Conservation (phyloP, 2,329 filamentous ascomycete genomes). For the Ascochyta clinopodiicola region DNA sequence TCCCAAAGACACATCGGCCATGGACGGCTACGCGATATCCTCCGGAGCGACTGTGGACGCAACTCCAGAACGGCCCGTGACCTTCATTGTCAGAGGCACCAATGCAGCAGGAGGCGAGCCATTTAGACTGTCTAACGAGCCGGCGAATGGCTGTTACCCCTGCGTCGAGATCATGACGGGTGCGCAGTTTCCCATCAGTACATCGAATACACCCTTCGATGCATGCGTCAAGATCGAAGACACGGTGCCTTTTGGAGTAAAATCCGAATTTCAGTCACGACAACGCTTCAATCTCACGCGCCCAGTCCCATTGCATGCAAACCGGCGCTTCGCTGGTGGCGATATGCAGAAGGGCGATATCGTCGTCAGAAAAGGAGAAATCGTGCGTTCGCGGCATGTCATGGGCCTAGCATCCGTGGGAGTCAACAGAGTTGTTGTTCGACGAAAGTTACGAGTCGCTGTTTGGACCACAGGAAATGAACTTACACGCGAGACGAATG, state of each 20-base stretch:
- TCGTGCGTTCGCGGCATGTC: constrained; percentile 9
- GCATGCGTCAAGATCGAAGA: constrained; percentile 17
- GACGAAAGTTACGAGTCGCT: constrained; percentile 4
- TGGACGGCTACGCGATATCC: constrained; percentile 19
- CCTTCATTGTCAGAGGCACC: constrained; percentile 13
- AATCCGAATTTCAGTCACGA: neutral
- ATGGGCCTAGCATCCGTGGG: constrained; percentile 17
- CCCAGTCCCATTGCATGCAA: constrained; percentile 12
- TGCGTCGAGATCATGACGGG: constrained; percentile 20
- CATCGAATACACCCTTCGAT: constrained; percentile 3
- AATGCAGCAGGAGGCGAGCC: constrained; percentile 8
- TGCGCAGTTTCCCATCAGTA: constrained; percentile 9
- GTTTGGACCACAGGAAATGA: constrained; percentile 15
- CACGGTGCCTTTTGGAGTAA: neutral
- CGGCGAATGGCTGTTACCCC: constrained; percentile 4
- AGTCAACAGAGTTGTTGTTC: neutral
- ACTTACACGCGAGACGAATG: neutral
- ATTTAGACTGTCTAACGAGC: neutral
- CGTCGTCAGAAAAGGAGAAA: constrained; percentile 9
- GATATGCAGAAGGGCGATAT: constrained; percentile 12
- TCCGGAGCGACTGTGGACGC: constrained; percentile 14
- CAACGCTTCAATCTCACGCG: constrained; percentile 3
- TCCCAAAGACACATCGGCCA: constrained; percentile 14
- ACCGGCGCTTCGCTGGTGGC: constrained; percentile 9
- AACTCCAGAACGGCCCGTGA: constrained; percentile 3